Base-by-base conservation (phyloP, 2,329 filamentous ascomycete genomes). In the Nannizziopsis barbatae region DNA sequence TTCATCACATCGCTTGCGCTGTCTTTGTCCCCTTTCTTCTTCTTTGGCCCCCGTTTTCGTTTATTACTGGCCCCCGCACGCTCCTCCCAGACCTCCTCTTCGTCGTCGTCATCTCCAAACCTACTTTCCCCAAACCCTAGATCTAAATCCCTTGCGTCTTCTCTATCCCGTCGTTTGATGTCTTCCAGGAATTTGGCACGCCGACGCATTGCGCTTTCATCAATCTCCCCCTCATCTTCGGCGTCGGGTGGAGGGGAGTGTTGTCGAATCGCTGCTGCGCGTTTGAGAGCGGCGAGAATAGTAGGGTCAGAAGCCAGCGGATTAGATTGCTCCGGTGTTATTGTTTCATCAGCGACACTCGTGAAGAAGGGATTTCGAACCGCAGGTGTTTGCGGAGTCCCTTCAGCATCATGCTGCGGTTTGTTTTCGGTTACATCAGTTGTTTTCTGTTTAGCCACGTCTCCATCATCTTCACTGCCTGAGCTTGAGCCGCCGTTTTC, bases 81-180 rank as follows among this genome's bases (percentile, higher is more conserved):
- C 22, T 61, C 63, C 49, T 67, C 63, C 86, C 58, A 79, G 2
- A 44, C 12, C 33, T 49, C 46, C 36, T 88, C 85, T 54, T 83
- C 77, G 54, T 94, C 89, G 51, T 89, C 89, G 43, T 89, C 88
- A 59, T 95, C 92, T 47, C 86, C 88, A 59, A 86, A 83, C 22
- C 90, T 77, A 60, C 84, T 92, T 15, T 81, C 86, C 31, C 92
- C 92, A 60, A 98, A 96, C 52, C 89, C 90, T 73, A 96, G 79
- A 60, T 98, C 92, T 68, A 98, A 76, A 66, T 98, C 90, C 50
- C 90, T 81, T 42, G 88, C 80, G 62, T 96, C 90, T 42, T 89
- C 78, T 56, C 85, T 83, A 48, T 81, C 67, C n/a, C 69, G 70
- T 8, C 65, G 64, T 39, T 60, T 62, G 8, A 72, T 79, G 51